Percentiles rank a stretch among this genome's conserved stretches.
Conservation (phyloP, 352 stramenopile genomes). For the Phytophthora constricta region DNA sequence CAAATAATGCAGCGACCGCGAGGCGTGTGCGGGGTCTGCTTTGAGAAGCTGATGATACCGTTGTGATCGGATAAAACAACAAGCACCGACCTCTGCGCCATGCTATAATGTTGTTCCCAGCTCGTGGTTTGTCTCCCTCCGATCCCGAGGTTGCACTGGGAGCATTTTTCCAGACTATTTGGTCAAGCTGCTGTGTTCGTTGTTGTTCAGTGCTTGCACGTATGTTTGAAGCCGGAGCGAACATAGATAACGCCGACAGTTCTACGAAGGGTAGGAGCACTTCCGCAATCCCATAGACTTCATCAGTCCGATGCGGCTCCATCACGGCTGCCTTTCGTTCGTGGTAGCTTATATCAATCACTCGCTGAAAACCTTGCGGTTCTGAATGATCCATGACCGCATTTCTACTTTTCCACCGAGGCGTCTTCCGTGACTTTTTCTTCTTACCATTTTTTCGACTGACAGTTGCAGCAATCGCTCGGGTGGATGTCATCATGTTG, state of each 20-base stretch:
- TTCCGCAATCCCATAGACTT: slow-evolving; percentile 2
- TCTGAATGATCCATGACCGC: slow-evolving; percentile 46
- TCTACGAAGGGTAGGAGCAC: slow-evolving; percentile 31
- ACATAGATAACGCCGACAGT: slow-evolving; percentile 12
- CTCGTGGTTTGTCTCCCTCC: background rate
- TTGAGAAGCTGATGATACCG: slow-evolving; percentile 17
- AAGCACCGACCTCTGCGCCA: slow-evolving; percentile 42
- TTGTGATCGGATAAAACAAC: slow-evolving; percentile 39
- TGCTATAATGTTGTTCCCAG: slow-evolving; percentile 24
- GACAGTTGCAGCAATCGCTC: slow-evolving; percentile 3
- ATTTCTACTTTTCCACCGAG: slow-evolving; percentile 34
- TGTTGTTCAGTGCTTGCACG: slow-evolving; percentile 1
- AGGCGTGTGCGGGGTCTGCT: slow-evolving; percentile 5
- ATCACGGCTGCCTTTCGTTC: slow-evolving; percentile 17
- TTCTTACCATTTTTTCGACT: slow-evolving; percentile 10
- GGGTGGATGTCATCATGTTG: slow-evolving; percentile 28
- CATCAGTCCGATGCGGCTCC: slow-evolving; percentile 20
- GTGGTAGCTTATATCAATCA: slow-evolving; percentile 23
- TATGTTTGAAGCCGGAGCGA: slow-evolving; percentile 3
- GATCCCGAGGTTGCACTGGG: background rate
- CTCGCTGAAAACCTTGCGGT: slow-evolving; percentile 43
- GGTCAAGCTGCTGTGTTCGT: slow-evolving; percentile 17
- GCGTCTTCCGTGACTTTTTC: slow-evolving; percentile 25
- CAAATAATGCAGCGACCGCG: slow-evolving; percentile 33
- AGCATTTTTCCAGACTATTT: slow-evolving; percentile 35